phyloP scores from a whole-genome alignment of 345 rosid species.

The Hypericum perforatum region DNA sequence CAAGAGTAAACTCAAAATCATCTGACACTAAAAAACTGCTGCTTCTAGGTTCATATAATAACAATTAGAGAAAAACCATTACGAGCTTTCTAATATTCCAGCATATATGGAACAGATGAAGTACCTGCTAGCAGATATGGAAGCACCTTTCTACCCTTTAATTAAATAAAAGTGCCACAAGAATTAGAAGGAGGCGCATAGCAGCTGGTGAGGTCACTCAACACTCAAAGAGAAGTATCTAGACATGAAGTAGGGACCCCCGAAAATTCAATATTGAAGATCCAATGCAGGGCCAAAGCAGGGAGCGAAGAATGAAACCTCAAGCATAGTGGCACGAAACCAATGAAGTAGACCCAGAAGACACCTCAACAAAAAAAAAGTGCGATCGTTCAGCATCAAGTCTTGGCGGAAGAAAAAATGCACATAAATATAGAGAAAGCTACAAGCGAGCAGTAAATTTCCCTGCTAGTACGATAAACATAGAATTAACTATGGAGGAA shows the following conservation, averaged over 20 bases:
- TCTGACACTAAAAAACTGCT: no score
- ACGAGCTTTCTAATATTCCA: conserved; percentile 18
- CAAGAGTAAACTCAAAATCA: no score
- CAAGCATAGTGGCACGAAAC: conserved; percentile 76
- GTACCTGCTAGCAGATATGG: conserved; percentile 58
- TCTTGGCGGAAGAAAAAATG: conserved; percentile 20
- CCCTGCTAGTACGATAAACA: conserved; percentile 36
- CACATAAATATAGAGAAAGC: conserved; percentile 15
- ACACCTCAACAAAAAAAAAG: conserved; percentile 77
- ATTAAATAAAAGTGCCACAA: conserved; percentile 39
- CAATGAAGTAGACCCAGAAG: conserved; percentile 81
- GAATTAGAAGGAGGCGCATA: conserved; percentile 34
- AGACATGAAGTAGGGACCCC: conserved; percentile 39
- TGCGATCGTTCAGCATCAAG: conserved; percentile 46
- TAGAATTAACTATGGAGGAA: conserved; percentile 41
- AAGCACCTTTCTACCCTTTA: conserved; percentile 45
- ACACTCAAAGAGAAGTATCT: conserved; percentile 49
- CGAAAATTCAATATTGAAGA: conserved; percentile 47
- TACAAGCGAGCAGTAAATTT: conserved; percentile 27
- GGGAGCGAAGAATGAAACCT: conserved; percentile 40
- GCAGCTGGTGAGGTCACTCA: conserved; percentile 39
- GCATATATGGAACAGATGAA: conserved; percentile 38
- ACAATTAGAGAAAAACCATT: background rate
- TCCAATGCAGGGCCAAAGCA: conserved; percentile 37
- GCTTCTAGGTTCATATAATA: no score